Evolutionary conservation across 2,329 filamentous ascomycete genomes (phyloP).

Genomic region (Colletotrichum lini): DNA sequence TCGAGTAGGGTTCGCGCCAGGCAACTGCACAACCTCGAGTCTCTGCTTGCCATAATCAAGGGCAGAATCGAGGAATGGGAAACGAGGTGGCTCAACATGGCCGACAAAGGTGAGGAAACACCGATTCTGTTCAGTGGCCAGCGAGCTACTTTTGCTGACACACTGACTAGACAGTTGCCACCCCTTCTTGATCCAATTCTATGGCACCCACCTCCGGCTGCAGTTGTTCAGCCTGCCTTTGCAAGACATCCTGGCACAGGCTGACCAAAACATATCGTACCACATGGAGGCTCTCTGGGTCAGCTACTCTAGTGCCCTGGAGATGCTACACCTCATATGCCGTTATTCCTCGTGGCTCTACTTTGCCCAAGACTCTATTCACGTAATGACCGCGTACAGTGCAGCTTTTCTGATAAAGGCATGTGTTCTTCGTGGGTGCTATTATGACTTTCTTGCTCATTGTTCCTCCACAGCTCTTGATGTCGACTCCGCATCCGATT

Average conservation of each 20-base stretch:
- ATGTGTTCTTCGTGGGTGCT: background rate
- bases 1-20: constrained; percentile 36
- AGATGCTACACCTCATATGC: constrained; percentile 51
- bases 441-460: background rate
- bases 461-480: background rate
- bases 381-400: constrained; percentile 60
- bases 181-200: constrained; percentile 55
- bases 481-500: constrained; percentile 16
- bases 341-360: constrained; percentile 51
- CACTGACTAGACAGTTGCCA: constrained; percentile 47
- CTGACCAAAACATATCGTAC: constrained; percentile 43
- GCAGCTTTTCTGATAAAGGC: constrained; percentile 57
- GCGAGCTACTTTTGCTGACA: background rate
- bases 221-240: constrained; percentile 55
- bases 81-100: constrained; percentile 43
- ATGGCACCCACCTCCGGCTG: constrained; percentile 55
- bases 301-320: constrained; percentile 49
- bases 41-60: constrained; percentile 46
- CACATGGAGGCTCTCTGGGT: constrained; percentile 51
- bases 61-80: constrained; percentile 47
- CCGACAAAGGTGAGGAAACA: background rate
- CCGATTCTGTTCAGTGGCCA: background rate
- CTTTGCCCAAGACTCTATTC: constrained; percentile 58
- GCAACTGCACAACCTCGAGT: constrained; percentile 45
- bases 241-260: constrained; percentile 49